Evolutionary conservation across 1,284 basidiomycete species (phyloP), one percentile per base, ranked within the genome.

Genomic region (Athelia psychrophila): DNA sequence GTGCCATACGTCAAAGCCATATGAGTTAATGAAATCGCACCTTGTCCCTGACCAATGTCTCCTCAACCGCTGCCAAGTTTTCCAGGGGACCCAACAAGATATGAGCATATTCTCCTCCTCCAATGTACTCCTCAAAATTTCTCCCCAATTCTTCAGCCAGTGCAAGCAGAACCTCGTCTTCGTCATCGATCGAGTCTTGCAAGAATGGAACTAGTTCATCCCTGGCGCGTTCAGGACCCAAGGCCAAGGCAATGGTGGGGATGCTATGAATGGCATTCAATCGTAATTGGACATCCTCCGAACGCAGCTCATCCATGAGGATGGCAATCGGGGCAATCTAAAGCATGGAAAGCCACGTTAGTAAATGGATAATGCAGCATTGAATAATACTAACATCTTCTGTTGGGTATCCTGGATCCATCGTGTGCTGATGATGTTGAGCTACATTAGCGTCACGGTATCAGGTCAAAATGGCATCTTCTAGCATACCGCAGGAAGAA

Each of bases 1-100:
- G 13, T 30, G 13, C 27, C 27, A 30, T 30, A 44, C 50, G 55
- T 63, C 46, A 55, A 54, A 56, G n/a, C 38, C 38, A 42, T n/a
- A n/a, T 8, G 38, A n/a, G n/a, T n/a, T n/a, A 51, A n/a, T n/a
- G n/a, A n/a, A n/a, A 48, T 54, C 66, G 63, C 72, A 93, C 95
- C 88, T 98, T 99, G 74, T 99, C 97, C 64, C 97, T 84, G 22
- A 99, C 97, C 52, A 99, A 81, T 10, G 97, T 98, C 75, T 99
- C 97, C 71, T 99, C 97, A 42, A 98, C 95, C 18, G 93, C 91
- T 23, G 95, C 95, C 27, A 99, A 79, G 69, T 95, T 96, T 75
- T 99, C 97, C 60, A 99, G 77, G 32, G 97, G 95, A 5, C 92
- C 93, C 47, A 99, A 79, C 54, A 99, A 73, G 46, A 94, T 72